Conservation (phyloP, 2,329 filamentous ascomycete species). For the Plectosphaerella sp. region DNA sequence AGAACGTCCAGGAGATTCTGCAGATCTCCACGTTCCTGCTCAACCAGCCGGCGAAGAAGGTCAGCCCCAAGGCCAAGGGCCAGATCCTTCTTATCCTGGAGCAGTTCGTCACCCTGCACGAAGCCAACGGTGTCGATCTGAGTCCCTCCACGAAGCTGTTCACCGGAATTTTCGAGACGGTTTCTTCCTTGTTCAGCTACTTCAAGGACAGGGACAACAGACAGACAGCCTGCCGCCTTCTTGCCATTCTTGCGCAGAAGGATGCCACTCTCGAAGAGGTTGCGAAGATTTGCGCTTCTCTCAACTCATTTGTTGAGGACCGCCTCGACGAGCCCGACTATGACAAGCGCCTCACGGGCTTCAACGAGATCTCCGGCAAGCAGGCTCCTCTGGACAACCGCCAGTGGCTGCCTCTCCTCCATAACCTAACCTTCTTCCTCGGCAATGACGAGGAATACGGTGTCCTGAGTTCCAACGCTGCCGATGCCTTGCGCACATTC, state of each 20-base stretch:
- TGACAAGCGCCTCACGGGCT: slow-evolving; percentile 73
- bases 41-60: slow-evolving; percentile 76
- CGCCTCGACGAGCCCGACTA: slow-evolving; percentile 86
- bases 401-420: slow-evolving; percentile 84
- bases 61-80: slow-evolving; percentile 79
- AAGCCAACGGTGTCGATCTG: slow-evolving; percentile 36
- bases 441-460: slow-evolving; percentile 84
- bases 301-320: slow-evolving; percentile 73
- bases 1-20: slow-evolving; percentile 72
- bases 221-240: slow-evolving; percentile 66
- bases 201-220: slow-evolving; percentile 80
- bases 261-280: slow-evolving; percentile 58
- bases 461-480: slow-evolving; percentile 74
- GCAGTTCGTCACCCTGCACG: slow-evolving; percentile 68
- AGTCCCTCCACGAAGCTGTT: slow-evolving; percentile 35
- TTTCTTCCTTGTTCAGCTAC: slow-evolving; percentile 82
- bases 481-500: slow-evolving; percentile 74
- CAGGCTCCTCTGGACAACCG: slow-evolving; percentile 56
- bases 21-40: slow-evolving; percentile 77
- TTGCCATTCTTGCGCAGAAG: slow-evolving; percentile 64
- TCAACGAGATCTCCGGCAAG: slow-evolving; percentile 64
- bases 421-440: slow-evolving; percentile 87
- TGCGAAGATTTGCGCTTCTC: slow-evolving; percentile 66
- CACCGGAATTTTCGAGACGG: slow-evolving; percentile 64
- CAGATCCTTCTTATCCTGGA: slow-evolving; percentile 76